Percentiles rank a stretch among this genome's conserved stretches.
Conservation (phyloP, 768 basidiomycete species). For the Infundibulicybe gibba region DNA sequence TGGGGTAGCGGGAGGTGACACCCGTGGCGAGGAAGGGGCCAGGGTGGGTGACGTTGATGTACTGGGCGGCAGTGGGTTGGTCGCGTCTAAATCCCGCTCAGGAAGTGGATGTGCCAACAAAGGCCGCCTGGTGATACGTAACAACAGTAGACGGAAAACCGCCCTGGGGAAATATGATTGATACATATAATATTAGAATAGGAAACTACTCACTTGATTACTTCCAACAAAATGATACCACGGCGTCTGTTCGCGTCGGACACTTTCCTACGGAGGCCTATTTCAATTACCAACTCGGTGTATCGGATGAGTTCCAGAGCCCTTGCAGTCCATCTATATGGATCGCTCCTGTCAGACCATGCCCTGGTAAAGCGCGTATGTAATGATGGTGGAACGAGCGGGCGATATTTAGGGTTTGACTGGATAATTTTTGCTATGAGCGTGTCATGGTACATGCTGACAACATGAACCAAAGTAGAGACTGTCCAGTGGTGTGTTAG, state of each 20-base stretch:
- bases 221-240: slow-evolving; percentile 72
- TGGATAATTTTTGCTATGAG: slow-evolving; percentile 69
- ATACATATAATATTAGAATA: slow-evolving; percentile 4
- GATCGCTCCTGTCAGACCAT: slow-evolving; percentile 66
- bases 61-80: slow-evolving; percentile 53
- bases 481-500: slow-evolving; percentile 45
- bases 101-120: slow-evolving; percentile 76
- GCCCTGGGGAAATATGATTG: slow-evolving; percentile 45
- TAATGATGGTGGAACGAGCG: slow-evolving; percentile 69
- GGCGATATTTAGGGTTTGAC: slow-evolving; percentile 64
- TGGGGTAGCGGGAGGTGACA: slow-evolving; percentile 61
- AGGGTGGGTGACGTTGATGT: slow-evolving; percentile 57
- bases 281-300: slow-evolving; percentile 85
- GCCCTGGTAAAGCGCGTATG: slow-evolving; percentile 91
- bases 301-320: slow-evolving; percentile 74
- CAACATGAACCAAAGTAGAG: slow-evolving; percentile 79
- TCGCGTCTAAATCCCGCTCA: slow-evolving; percentile 83
- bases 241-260: slow-evolving; percentile 70
- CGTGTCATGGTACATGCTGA: slow-evolving; percentile 94
- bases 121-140: slow-evolving; percentile 76
- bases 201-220: slow-evolving; percentile 67
- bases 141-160: slow-evolving; percentile 64
- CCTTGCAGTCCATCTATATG: slow-evolving; percentile 80
- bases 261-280: slow-evolving; percentile 74
- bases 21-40: slow-evolving; percentile 51